Evolutionary conservation across 2,329 filamentous ascomycete species (phyloP).

Genomic region (Trichoderma sp.): DNA sequence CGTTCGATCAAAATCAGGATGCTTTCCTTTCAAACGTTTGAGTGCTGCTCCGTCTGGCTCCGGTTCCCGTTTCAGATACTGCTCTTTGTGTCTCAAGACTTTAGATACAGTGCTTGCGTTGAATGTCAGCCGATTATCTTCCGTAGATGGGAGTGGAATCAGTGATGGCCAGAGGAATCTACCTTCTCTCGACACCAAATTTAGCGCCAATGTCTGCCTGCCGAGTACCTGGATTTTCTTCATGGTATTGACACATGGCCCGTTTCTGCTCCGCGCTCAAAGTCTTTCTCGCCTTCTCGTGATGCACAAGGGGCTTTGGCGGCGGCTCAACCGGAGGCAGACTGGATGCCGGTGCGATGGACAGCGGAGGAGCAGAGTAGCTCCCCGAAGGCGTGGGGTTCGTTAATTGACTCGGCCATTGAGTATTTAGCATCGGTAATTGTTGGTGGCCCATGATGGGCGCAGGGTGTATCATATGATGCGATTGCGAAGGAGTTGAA

Average conservation of each 20-base stretch:
- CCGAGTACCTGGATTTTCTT: constrained; percentile 86
- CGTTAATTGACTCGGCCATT: constrained; percentile 83
- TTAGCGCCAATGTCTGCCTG: constrained; percentile 95
- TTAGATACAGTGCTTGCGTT: constrained; percentile 90
- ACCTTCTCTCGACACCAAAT: constrained; percentile 98
- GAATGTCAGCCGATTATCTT: constrained; percentile 32
- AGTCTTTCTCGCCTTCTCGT: constrained; percentile 75
- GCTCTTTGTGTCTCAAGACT: constrained; percentile 90
- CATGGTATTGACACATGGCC: constrained; percentile 91
- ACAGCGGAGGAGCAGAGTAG: constrained; percentile 62
- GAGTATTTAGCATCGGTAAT: constrained; percentile 70
- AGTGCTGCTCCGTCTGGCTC: constrained; percentile 66
- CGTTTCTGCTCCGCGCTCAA: constrained; percentile 89
- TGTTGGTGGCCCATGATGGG: constrained; percentile 59
- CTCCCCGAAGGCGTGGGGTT: constrained; percentile 60
- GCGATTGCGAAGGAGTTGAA: constrained; percentile 42
- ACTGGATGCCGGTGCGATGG: constrained; percentile 61
- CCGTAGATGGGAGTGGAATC: constrained; percentile 34
- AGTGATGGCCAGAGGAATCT: constrained; percentile 42
- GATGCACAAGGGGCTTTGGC: constrained; percentile 44
- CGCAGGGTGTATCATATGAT: constrained; percentile 41
- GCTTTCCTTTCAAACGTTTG: constrained; percentile 82
- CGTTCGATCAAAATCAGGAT: constrained; percentile 87
- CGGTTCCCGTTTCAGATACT: constrained; percentile 86
- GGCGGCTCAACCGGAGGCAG: constrained; percentile 48